Conservation (phyloP, 768 basidiomycete genomes). For the Hericium rajendrae region DNA sequence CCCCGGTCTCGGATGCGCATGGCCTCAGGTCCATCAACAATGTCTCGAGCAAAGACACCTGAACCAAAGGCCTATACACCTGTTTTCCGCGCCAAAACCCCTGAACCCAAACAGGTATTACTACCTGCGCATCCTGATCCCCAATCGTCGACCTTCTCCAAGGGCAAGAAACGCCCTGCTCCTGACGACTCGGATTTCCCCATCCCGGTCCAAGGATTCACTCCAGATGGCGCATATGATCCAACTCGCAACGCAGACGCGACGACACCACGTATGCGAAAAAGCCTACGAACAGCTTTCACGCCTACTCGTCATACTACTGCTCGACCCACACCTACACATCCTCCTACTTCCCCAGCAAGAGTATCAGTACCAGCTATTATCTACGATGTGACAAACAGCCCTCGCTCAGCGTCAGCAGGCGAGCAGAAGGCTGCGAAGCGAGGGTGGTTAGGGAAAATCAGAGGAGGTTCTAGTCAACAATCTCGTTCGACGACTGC, state of each 20-base stretch:
- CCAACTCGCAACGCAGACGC: conserved; percentile 25
- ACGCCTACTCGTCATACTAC: conserved; percentile 55
- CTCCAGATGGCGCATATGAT: conserved; percentile 34
- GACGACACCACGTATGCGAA: conserved; percentile 53
- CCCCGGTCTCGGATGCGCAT: conserved; percentile 14
- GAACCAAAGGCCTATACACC: conserved; percentile 26
- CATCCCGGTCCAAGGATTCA: conserved; percentile 59
- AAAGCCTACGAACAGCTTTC: conserved; percentile 57
- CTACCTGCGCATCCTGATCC: neutral
- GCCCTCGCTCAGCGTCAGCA: conserved; percentile 25
- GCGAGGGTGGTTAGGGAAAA: conserved; percentile 8
- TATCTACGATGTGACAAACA: conserved; percentile 60
- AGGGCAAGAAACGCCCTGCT: conserved; percentile 61
- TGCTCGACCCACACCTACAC: conserved; percentile 28
- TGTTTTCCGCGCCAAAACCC: conserved; percentile 19
- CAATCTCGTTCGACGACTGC: neutral
- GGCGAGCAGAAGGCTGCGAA: conserved; percentile 5
- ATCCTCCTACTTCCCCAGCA: conserved; percentile 38
- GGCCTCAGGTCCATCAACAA: conserved; percentile 35
- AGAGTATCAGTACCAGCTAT: conserved; percentile 26
- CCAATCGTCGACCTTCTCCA: conserved; percentile 24
- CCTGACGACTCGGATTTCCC: conserved; percentile 67
- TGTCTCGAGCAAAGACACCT: conserved; percentile 44
- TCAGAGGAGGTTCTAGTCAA: conserved; percentile 3
- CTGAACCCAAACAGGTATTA: conserved; percentile 14